These are phyloP conservation scores for Purpureocillium takamizusanense DNA, from an alignment of 2,329 filamentous ascomycete species.

Conservation along the genomic window DNA sequence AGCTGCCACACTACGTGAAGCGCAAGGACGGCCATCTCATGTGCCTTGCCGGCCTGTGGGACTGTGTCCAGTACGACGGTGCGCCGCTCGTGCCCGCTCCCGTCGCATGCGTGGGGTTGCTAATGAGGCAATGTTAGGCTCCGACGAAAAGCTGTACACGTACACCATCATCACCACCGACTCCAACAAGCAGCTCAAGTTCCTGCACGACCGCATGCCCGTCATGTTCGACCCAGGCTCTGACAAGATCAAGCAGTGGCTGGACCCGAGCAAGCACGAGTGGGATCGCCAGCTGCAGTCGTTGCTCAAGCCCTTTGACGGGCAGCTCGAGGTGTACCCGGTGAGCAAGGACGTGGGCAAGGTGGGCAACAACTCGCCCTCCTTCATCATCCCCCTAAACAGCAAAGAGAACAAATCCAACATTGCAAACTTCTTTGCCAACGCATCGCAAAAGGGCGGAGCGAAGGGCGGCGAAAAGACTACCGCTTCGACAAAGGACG, in stretches of 20 bases:
- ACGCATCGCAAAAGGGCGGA: constrained; percentile 30
- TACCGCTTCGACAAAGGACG: neutral
- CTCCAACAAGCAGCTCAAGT: constrained; percentile 72
- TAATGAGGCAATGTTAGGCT: constrained; percentile 6
- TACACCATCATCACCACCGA: constrained; percentile 92
- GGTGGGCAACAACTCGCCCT: constrained; percentile 81
- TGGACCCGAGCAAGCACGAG: constrained; percentile 61
- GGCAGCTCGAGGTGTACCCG: constrained; percentile 74
- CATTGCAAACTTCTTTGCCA: constrained; percentile 87
- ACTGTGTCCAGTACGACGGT: constrained; percentile 76
- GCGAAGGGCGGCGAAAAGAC: neutral
- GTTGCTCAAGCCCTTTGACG: constrained; percentile 69
- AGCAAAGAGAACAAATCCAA: constrained; percentile 86
- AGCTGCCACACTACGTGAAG: constrained; percentile 76
- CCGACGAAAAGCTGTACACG: constrained; percentile 64
- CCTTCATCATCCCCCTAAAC: constrained; percentile 73
- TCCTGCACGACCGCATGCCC: constrained; percentile 92
- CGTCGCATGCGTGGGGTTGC: neutral
- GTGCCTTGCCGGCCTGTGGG: constrained; percentile 89
- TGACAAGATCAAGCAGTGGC: constrained; percentile 61
- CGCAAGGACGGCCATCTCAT: constrained; percentile 75
- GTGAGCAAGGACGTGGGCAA: constrained; percentile 88
- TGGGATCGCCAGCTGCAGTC: constrained; percentile 75
- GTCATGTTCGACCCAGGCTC: constrained; percentile 77
- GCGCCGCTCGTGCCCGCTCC: constrained; percentile 6